These are phyloP conservation scores for Cucurbita moschata DNA, from an alignment of 306 rosid genomes.

Conservation along the genomic window DNA sequence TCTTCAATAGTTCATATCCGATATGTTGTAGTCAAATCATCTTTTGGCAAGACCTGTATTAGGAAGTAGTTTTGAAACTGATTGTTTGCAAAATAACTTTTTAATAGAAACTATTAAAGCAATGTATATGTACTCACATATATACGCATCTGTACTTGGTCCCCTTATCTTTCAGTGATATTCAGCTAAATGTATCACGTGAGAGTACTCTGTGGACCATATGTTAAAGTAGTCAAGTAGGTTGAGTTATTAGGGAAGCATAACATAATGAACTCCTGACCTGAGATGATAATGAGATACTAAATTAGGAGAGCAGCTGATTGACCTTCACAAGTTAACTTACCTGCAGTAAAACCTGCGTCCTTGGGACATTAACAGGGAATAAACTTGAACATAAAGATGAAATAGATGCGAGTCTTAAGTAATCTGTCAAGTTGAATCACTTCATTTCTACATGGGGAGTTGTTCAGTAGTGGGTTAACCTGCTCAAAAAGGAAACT, in stretches of 20 bases:
- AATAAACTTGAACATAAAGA: slow-evolving; percentile 1
- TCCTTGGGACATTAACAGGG: neutral
- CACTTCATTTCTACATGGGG: neutral
- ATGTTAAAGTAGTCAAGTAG: neutral
- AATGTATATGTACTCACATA: neutral
- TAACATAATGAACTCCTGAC: neutral
- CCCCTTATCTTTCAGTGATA: neutral
- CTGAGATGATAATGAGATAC: neutral
- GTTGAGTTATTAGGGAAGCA: neutral
- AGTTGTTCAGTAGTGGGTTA: neutral
- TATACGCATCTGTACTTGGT: neutral
- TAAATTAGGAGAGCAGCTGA: neutral
- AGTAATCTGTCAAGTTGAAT: neutral
- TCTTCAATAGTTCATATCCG: neutral
- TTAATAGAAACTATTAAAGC: neutral
- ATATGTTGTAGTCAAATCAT: neutral
- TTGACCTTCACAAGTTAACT: neutral
- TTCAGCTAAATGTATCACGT: neutral
- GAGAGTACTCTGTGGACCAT: neutral
- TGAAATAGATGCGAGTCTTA: neutral
- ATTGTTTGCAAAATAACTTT: neutral
- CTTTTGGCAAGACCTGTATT: neutral
- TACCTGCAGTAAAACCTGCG: neutral
- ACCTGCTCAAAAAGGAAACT: neutral
- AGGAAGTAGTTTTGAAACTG: neutral